phyloP scores from a whole-genome alignment of 2,329 filamentous ascomycete species.

The Neofusicoccum parvum region DNA sequence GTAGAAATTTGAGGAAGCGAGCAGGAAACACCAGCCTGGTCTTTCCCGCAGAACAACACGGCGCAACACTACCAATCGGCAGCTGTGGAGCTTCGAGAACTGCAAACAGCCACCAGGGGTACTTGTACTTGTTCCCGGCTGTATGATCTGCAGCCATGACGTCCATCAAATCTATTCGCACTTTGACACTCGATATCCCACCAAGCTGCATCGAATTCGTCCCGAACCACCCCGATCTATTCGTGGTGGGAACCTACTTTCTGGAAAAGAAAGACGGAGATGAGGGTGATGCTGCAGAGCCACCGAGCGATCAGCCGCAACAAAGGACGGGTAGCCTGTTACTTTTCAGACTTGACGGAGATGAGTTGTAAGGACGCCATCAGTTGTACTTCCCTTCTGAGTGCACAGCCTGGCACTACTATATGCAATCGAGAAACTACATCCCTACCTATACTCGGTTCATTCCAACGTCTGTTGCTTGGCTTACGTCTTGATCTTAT shows the following conservation, averaged over 20 bases:
- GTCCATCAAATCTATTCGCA: conserved; percentile 48
- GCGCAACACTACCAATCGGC: background rate
- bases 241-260: conserved; percentile 84
- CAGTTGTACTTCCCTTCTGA: background rate
- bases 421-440: no score
- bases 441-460: no score
- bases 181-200: conserved; percentile 64
- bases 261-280: conserved; percentile 57
- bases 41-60: background rate
- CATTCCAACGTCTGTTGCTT: no score
- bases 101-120: background rate
- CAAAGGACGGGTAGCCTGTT: conserved; percentile 73
- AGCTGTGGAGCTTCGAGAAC: background rate
- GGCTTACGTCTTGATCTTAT: no score
- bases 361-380: conserved; percentile 57
- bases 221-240: conserved; percentile 61
- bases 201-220: conserved; percentile 80
- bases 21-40: background rate
- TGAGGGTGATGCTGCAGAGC: conserved; percentile 25
- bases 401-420: background rate
- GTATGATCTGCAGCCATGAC: conserved; percentile 28
- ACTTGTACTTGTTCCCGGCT: background rate
- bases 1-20: conserved; percentile 17
- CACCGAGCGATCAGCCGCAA: conserved; percentile 51
- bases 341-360: conserved; percentile 60